phyloP scores from a whole-genome alignment of 164 flowering plant genomes.

The Stephania cephalantha region DNA sequence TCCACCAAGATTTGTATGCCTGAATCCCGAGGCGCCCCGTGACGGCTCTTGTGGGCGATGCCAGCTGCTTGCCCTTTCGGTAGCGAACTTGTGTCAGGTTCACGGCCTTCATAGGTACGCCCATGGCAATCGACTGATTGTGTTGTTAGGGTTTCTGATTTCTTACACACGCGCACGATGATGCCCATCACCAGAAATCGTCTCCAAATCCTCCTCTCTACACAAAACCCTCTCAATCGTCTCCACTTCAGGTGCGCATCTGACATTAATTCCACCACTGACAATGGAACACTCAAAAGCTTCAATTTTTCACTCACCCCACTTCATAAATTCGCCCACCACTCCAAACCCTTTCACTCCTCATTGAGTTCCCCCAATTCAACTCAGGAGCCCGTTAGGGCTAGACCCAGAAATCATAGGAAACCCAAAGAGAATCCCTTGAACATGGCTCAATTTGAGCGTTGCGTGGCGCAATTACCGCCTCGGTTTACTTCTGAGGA shows the following conservation, averaged over 20 bases:
- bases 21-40: too few species aligned
- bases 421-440: constrained; percentile 34
- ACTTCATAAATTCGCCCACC: not conserved
- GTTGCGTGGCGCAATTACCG: constrained; percentile 44
- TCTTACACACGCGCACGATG: not conserved
- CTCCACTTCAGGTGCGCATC: not conserved
- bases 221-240: not conserved
- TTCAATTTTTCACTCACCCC: not conserved
- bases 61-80: too few species aligned
- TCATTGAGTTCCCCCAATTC: constrained; percentile 24
- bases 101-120: too few species aligned
- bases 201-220: not conserved
- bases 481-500: constrained; percentile 72
- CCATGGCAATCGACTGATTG: too few species aligned
- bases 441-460: constrained; percentile 33
- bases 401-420: constrained; percentile 28
- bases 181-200: not conserved
- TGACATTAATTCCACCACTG: not conserved
- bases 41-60: too few species aligned
- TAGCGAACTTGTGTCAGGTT: too few species aligned
- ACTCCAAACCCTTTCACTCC: not conserved
- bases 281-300: not conserved
- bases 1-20: too few species aligned
- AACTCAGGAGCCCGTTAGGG: constrained; percentile 6
- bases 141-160: too few species aligned